A percentile compares a stretch with the other conserved stretches of the same genome.
These are phyloP conservation scores for Ilex aquifolium DNA, from an alignment of 257 asterid species.

Conservation along the genomic window DNA sequence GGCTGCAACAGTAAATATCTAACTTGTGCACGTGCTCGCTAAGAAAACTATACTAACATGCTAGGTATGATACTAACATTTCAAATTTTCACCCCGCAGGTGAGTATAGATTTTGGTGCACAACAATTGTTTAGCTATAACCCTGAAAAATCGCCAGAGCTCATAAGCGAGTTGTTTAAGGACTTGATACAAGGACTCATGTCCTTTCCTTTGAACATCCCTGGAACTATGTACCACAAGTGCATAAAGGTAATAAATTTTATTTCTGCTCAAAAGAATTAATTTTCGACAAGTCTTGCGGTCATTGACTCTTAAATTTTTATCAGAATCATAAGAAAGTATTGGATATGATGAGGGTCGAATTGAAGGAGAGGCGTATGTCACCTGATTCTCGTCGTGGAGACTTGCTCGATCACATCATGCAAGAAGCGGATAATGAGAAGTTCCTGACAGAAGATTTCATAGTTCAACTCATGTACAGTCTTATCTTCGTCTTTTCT, in stretches of 20 bases:
- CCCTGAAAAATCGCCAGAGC: not conserved
- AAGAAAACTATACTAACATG: not conserved
- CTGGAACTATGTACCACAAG: constrained; percentile 26
- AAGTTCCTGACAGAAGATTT: constrained; percentile 18
- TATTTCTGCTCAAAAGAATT: too few relatives aligned
- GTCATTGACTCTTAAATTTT: not conserved
- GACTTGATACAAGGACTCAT: constrained; percentile 1
- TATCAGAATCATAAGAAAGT: not conserved
- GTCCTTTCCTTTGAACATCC: constrained; percentile 29
- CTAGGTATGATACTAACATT: not conserved
- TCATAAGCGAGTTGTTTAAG: not conserved
- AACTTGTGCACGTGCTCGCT: not conserved
- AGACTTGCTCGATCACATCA: not conserved
- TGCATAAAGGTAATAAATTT: constrained; percentile 16
- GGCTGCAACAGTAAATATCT: constrained; percentile 3
- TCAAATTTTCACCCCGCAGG: not conserved
- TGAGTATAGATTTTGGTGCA: not conserved
- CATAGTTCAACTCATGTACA: constrained; percentile 6
- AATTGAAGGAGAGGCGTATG: not conserved
- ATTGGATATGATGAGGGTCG: not conserved
- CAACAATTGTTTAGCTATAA: not conserved
- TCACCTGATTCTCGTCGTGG: not conserved
- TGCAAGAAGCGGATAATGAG: constrained; percentile 10
- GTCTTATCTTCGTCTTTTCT: constrained; percentile 1
- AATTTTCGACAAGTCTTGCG: too few relatives aligned